A percentile compares a stretch with the other conserved stretches of the same genome.
Conservation (phyloP, 345 rosid species). For the Theobroma cacao region DNA sequence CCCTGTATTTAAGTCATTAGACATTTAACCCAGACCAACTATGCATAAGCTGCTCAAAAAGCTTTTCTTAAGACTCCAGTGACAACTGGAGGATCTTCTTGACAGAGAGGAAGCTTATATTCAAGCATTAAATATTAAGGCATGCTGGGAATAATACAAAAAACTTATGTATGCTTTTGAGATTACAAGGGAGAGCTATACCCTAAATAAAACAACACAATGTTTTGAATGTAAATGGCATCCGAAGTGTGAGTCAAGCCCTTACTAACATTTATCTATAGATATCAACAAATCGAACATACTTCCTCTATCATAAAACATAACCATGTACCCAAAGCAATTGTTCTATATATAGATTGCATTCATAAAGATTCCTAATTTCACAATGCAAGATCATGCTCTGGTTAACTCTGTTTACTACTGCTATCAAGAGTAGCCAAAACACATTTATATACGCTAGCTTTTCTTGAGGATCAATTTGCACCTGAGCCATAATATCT, state of each 20-base stretch:
- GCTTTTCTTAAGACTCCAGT: neutral
- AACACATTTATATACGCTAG: neutral
- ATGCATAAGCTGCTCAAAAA: neutral
- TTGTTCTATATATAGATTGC: neutral
- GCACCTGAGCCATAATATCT: neutral
- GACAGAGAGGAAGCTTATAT: neutral
- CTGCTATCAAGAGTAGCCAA: neutral
- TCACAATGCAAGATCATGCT: neutral
- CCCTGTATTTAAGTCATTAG: neutral
- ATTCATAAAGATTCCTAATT: neutral
- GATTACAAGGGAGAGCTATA: neutral
- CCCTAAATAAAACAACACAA: neutral
- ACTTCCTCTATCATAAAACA: neutral
- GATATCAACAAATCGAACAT: neutral
- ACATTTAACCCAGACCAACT: neutral
- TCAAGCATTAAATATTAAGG: neutral
- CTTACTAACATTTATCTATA: neutral
- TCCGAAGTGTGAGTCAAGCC: neutral
- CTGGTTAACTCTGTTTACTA: neutral
- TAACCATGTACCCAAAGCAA: neutral
- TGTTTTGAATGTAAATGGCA: neutral
- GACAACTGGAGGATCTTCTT: neutral
- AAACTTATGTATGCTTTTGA: neutral
- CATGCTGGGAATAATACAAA: neutral
- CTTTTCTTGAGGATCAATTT: neutral